Percentiles rank a stretch among this genome's conserved stretches.
Evolutionary conservation across 2,329 filamentous ascomycete species (phyloP).

Genomic region (Xylaria sp.): DNA sequence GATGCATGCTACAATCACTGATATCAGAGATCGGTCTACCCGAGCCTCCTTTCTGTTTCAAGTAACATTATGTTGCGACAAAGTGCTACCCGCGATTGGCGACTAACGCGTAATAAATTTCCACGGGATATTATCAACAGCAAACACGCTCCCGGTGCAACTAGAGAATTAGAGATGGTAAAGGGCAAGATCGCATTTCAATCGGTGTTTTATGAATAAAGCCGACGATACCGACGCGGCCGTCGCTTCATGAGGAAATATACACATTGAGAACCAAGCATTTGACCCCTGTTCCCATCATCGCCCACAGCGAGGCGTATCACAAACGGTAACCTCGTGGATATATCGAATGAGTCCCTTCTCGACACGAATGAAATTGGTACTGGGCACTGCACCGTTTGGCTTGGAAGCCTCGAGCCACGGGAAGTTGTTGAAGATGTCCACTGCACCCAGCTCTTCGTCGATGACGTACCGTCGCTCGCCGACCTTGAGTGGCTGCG

Average conservation of each 20-base stretch:
- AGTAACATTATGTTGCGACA: neutral
- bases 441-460: conserved; percentile 47
- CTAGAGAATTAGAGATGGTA: too few relatives aligned
- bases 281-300: conserved; percentile 5
- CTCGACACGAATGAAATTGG: conserved; percentile 49
- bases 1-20: neutral
- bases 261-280: neutral
- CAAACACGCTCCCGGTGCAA: neutral
- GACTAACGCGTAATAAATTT: neutral
- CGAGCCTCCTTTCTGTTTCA: neutral
- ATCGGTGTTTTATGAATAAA: neutral
- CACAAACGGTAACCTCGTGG: conserved; percentile 46
- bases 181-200: neutral
- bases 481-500: conserved; percentile 43
- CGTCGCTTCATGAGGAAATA: neutral
- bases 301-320: conserved; percentile 43
- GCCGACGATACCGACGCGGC: neutral
- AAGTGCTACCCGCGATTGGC: neutral
- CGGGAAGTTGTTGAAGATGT: conserved; percentile 50
- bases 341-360: conserved; percentile 48
- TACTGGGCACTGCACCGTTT: conserved; percentile 44
- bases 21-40: neutral
- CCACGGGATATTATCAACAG: neutral
- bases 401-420: conserved; percentile 45
- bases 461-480: conserved; percentile 50